Percentiles rank a stretch among this genome's conserved stretches.
Evolutionary conservation across 768 basidiomycete genomes (phyloP).

Genomic region (Mycena rosella): DNA sequence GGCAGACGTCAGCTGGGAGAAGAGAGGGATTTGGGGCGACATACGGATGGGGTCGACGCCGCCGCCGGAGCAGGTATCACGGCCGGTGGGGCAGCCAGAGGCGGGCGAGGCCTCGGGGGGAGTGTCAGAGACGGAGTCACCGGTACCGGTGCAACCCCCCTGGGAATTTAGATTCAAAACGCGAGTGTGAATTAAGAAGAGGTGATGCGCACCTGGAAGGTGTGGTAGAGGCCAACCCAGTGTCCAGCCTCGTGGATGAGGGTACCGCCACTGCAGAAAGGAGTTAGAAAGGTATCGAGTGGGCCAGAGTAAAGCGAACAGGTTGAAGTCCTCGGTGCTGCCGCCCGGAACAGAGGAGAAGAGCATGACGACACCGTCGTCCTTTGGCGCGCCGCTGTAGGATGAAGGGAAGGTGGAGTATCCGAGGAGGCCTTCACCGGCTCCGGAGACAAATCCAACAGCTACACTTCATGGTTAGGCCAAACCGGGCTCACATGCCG

Average conservation of each 20-base stretch:
- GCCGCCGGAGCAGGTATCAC: constrained; percentile 49
- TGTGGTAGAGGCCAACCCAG: constrained; percentile 63
- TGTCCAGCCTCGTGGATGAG: constrained; percentile 42
- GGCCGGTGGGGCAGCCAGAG: constrained; percentile 49
- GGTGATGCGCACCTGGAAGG: constrained; percentile 41
- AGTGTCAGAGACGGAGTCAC: constrained; percentile 55
- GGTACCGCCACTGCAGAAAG: constrained; percentile 25
- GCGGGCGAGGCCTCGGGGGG: constrained; percentile 51
- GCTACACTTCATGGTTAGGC: not conserved
- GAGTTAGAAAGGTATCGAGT: too few species aligned
- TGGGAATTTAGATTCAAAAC: not conserved
- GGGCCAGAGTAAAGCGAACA: not conserved
- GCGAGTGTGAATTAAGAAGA: too few species aligned
- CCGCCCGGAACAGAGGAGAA: constrained; percentile 47
- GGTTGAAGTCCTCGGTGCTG: constrained; percentile 49
- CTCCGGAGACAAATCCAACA: constrained; percentile 46
- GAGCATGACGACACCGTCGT: constrained; percentile 52
- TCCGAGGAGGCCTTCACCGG: constrained; percentile 52
- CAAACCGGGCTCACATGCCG: too few species aligned
- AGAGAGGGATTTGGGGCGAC: too few species aligned
- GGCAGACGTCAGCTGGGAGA: not conserved
- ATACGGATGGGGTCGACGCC: constrained; percentile 52
- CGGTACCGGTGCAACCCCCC: constrained; percentile 47
- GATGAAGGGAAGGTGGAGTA: constrained; percentile 56
- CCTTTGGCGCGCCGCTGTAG: constrained; percentile 44